phyloP scores from a whole-genome alignment of 345 rosid species.

The Populus ilicifolia region DNA sequence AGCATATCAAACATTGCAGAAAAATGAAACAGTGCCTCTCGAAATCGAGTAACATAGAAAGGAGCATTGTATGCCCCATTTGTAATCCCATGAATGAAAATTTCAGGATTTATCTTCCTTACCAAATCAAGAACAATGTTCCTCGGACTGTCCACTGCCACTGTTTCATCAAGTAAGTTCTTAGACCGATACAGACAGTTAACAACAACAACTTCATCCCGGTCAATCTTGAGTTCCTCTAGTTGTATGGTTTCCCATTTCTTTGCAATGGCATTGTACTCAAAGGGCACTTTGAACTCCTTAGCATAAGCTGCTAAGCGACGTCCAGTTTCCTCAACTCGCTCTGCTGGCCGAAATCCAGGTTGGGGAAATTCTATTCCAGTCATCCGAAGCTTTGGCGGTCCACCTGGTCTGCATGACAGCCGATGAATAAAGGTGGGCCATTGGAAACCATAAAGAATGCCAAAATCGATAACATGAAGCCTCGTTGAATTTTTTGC shows the following conservation, averaged over 20 bases:
- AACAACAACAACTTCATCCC: slow-evolving; percentile 17
- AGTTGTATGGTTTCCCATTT: slow-evolving; percentile 27
- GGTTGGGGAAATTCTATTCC: slow-evolving; percentile 30
- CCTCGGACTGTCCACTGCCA: slow-evolving; percentile 10
- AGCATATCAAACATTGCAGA: slow-evolving; percentile 26
- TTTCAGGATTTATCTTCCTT: slow-evolving; percentile 18
- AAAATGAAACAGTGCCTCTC: slow-evolving; percentile 21
- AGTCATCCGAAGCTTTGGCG: slow-evolving; percentile 24
- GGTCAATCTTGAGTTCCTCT: slow-evolving; percentile 22
- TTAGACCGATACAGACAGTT: slow-evolving; percentile 20
- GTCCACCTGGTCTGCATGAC: slow-evolving; percentile 20
- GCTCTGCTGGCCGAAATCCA: slow-evolving; percentile 27
- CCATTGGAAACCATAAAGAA: slow-evolving; percentile 28
- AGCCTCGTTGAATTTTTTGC: slow-evolving; percentile 14
- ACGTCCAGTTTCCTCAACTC: slow-evolving; percentile 25
- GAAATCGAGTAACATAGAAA: slow-evolving; percentile 17
- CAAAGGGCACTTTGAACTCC: slow-evolving; percentile 20
- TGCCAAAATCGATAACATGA: slow-evolving; percentile 27
- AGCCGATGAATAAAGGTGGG: slow-evolving; percentile 24
- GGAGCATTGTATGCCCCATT: slow-evolving; percentile 27
- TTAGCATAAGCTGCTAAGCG: slow-evolving; percentile 23
- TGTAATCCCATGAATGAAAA: slow-evolving; percentile 10
- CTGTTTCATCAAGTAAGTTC: slow-evolving; percentile 29
- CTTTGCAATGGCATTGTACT: slow-evolving; percentile 24
- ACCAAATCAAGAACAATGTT: slow-evolving; percentile 14